phyloP scores from a whole-genome alignment of 2,329 filamentous ascomycete species.

The Metarhizium album region DNA sequence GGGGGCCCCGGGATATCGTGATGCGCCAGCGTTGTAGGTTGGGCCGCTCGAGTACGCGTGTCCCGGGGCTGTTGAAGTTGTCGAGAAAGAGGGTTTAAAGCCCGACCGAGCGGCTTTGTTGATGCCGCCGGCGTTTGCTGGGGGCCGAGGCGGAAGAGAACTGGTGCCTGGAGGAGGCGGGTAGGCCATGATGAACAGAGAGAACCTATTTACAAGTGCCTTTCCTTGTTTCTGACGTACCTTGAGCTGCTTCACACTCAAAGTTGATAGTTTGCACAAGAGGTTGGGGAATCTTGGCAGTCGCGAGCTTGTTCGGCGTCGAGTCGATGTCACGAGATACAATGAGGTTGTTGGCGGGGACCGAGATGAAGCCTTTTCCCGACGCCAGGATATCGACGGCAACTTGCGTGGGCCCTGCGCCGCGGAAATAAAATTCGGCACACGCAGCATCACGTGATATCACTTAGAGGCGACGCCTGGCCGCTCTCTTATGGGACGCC shows the following conservation, averaged over 20 bases:
- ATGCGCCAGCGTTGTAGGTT: conserved; percentile 18
- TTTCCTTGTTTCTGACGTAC: conserved; percentile 29
- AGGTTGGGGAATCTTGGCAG: background rate
- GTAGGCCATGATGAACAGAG: conserved; percentile 70
- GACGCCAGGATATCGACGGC: background rate
- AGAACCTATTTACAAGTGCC: conserved; percentile 9
- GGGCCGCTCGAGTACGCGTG: conserved; percentile 25
- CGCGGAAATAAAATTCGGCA: background rate
- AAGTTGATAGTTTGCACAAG: conserved; percentile 13
- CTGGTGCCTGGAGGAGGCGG: conserved; percentile 67
- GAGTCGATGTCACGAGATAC: background rate
- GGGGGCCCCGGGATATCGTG: conserved; percentile 6
- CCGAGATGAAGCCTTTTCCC: background rate
- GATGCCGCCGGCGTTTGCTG: conserved; percentile 34
- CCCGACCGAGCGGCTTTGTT: conserved; percentile 25
- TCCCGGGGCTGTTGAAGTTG: conserved; percentile 23
- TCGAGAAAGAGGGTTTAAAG: conserved; percentile 41
- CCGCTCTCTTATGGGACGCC: background rate
- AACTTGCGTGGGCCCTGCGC: too few species aligned
- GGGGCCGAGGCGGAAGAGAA: conserved; percentile 65
- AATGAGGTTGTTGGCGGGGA: background rate
- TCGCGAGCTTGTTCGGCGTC: background rate
- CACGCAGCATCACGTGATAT: background rate
- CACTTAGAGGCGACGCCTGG: background rate
- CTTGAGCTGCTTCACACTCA: conserved; percentile 33